Conservation (phyloP, 345 rosid genomes). For the Cochlearia excelsa region DNA sequence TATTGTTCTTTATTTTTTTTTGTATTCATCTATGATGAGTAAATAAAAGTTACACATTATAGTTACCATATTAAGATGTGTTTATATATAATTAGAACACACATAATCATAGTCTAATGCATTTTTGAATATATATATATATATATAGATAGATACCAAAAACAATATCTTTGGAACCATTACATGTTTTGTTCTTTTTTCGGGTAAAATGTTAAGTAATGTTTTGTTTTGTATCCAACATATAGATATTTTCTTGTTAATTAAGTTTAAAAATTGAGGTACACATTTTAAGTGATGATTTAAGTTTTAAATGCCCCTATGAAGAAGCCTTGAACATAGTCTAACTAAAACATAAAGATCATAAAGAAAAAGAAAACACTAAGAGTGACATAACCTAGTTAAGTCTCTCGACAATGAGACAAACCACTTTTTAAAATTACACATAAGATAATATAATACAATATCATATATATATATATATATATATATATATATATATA, state of each 20-base stretch:
- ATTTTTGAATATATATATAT: too few relatives aligned
- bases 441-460: neutral
- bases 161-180: too few relatives aligned
- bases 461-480: neutral
- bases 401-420: conserved; percentile 37
- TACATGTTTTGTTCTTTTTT: conserved; percentile 1
- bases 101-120: too few relatives aligned
- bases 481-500: neutral
- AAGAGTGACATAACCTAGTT: conserved; percentile 23
- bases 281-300: conserved; percentile 5
- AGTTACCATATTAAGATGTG: too few relatives aligned
- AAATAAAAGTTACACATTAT: too few relatives aligned
- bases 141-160: too few relatives aligned
- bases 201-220: too few relatives aligned
- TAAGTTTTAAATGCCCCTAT: conserved; percentile 3
- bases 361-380: conserved; percentile 17
- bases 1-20: too few relatives aligned
- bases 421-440: neutral
- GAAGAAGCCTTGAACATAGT: conserved; percentile 26
- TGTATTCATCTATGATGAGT: too few relatives aligned
- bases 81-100: too few relatives aligned
- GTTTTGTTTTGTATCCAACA: too few relatives aligned
- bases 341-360: conserved; percentile 16
- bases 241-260: neutral
- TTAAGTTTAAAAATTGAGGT: conserved; percentile 8